Percentiles rank a stretch among this genome's conserved stretches.
Conservation (phyloP, 768 basidiomycete genomes). For the Lentinula raphanica region DNA sequence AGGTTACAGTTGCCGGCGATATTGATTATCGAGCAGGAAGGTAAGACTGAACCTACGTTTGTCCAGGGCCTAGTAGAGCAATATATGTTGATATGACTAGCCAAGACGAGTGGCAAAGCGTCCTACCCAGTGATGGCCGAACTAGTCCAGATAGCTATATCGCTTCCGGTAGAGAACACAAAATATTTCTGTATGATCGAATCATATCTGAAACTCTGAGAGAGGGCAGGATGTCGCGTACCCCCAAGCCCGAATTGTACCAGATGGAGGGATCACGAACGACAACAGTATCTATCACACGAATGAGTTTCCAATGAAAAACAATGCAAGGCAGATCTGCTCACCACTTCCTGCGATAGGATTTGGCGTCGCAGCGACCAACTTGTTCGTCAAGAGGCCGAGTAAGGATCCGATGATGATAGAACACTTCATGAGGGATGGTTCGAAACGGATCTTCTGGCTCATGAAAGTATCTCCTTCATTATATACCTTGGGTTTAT, state of each 20-base stretch:
- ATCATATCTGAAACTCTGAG: too few species aligned
- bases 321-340: neutral
- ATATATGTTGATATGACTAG: too few species aligned
- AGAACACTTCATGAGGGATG: neutral
- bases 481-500: neutral
- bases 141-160: neutral
- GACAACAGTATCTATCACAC: neutral
- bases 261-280: conserved; percentile 4
- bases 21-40: neutral
- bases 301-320: neutral
- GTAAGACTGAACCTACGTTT: neutral
- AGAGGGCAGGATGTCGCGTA: too few species aligned
- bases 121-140: neutral
- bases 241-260: neutral
- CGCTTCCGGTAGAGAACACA: neutral
- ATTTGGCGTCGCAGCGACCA: neutral
- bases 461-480: neutral
- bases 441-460: neutral
- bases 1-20: neutral
- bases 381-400: neutral
- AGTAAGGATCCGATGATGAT: neutral
- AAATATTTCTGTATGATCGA: conserved; percentile 1
- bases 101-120: neutral
- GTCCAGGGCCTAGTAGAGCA: conserved; percentile 5
- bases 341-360: conserved; percentile 3